These are phyloP conservation scores for Trichopus zeylanicus DNA, from an alignment of 116 monocot species.

Conservation along the genomic window DNA sequence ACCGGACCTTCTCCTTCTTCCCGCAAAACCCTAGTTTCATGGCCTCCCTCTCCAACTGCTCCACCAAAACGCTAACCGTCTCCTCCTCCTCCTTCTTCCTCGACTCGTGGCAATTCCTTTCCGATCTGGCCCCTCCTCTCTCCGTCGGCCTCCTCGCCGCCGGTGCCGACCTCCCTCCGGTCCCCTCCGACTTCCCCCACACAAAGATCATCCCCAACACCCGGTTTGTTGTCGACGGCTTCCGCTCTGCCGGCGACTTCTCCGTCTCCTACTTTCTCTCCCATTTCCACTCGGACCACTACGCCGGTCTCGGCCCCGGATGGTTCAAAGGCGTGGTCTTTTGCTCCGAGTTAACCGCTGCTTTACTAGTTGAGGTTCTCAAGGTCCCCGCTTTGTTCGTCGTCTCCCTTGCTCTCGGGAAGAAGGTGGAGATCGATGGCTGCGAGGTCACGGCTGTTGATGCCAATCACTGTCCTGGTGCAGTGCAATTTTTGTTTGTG, in stretches of 20 bases:
- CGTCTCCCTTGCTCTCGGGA: conserved; percentile 31
- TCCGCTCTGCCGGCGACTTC: conserved; percentile 65
- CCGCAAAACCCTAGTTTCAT: background rate
- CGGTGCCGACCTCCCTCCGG: conserved; percentile 31
- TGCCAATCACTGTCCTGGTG: conserved; percentile 95
- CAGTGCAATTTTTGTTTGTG: conserved; percentile 78
- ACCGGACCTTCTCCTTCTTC: too few species aligned
- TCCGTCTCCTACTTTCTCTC: conserved; percentile 93
- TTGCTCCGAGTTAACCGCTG: conserved; percentile 73
- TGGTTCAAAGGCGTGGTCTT: conserved; percentile 77
- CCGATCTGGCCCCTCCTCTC: conserved; percentile 11
- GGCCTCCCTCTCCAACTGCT: conserved; percentile 8
- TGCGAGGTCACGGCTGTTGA: conserved; percentile 57
- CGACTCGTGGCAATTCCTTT: conserved; percentile 21
- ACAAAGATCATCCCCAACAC: conserved; percentile 65
- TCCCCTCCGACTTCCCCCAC: conserved; percentile 40
- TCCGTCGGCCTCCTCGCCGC: conserved; percentile 26
- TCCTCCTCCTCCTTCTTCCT: conserved; percentile 52
- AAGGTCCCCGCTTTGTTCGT: conserved; percentile 49
- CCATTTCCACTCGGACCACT: conserved; percentile 97
- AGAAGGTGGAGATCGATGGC: conserved; percentile 43
- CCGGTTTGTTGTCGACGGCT: conserved; percentile 76
- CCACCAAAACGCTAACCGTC: conserved; percentile 25
- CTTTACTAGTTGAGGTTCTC: conserved; percentile 47
- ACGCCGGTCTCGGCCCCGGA: conserved; percentile 49